Percentiles rank a stretch among this genome's conserved stretches.
These are phyloP conservation scores for Auricularia heimuer DNA, from an alignment of 768 basidiomycete species.

Conservation along the genomic window DNA sequence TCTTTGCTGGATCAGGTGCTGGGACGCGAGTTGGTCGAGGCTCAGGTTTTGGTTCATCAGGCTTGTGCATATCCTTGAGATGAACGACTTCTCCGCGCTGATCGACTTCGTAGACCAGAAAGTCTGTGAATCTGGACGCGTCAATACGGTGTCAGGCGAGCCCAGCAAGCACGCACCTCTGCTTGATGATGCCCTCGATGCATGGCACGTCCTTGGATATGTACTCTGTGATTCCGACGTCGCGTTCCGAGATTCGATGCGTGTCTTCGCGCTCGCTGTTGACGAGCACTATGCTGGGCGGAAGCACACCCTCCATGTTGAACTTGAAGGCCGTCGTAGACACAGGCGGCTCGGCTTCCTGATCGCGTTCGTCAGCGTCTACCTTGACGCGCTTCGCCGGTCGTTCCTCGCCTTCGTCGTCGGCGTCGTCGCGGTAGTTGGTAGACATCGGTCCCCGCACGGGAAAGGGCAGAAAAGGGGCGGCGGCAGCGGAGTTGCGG, in stretches of 20 bases:
- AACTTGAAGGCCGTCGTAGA: not conserved
- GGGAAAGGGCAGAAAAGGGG: not conserved
- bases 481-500: not conserved
- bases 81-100: conserved; percentile 71
- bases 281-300: conserved; percentile 41
- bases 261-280: conserved; percentile 20
- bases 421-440: conserved; percentile 38
- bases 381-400: conserved; percentile 31
- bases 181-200: conserved; percentile 92
- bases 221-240: conserved; percentile 90
- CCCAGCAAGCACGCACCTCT: conserved; percentile 48
- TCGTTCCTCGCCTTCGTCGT: conserved; percentile 29
- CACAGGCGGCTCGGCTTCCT: conserved; percentile 7
- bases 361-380: conserved; percentile 10
- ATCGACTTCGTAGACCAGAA: conserved; percentile 87
- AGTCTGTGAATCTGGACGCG: conserved; percentile 80
- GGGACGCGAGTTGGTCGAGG: conserved; percentile 14
- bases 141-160: conserved; percentile 4
- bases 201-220: conserved; percentile 57
- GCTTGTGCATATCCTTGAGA: conserved; percentile 68
- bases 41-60: conserved; percentile 43
- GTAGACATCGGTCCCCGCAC: not conserved
- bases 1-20: conserved; percentile 16
- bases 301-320: conserved; percentile 30
- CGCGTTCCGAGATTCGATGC: conserved; percentile 54